Conservation (phyloP, 1,284 basidiomycete genomes). For the Leccinum solheimii region DNA sequence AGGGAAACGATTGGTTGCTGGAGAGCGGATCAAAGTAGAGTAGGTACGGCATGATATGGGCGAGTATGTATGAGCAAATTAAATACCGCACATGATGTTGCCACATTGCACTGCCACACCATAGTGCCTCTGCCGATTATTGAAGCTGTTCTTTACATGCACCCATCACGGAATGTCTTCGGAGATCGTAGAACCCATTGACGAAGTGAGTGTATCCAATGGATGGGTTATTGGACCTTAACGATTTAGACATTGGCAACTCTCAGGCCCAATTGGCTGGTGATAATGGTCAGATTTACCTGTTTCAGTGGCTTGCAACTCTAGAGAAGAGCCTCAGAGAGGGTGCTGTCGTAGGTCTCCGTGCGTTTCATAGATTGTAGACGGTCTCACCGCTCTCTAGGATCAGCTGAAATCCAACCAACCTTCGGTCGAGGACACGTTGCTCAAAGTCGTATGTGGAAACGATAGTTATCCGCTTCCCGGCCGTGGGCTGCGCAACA, state of each 20-base stretch:
- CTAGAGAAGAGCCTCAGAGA: conserved; percentile 61
- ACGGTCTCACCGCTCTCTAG: conserved; percentile 38
- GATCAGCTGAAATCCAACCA: conserved; percentile 66
- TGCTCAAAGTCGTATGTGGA: conserved; percentile 65
- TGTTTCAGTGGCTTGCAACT: conserved; percentile 79
- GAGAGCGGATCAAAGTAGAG: conserved; percentile 21
- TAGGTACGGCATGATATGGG: conserved; percentile 11
- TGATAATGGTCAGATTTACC: conserved; percentile 78
- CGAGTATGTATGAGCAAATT: not conserved
- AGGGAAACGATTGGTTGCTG: conserved; percentile 26
- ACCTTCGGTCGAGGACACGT: conserved; percentile 55
- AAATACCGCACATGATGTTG: not conserved
- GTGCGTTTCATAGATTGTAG: not conserved
- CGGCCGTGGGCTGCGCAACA: conserved; percentile 81
- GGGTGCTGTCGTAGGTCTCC: conserved; percentile 47
- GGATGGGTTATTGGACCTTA: not conserved
- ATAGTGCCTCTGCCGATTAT: not conserved
- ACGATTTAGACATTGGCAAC: conserved; percentile 16
- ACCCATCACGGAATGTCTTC: conserved; percentile 25
- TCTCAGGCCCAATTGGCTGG: conserved; percentile 63
- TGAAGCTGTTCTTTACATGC: not conserved
- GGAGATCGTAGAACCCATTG: conserved; percentile 32
- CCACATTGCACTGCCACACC: conserved; percentile 25
- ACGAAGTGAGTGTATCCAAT: conserved; percentile 30
- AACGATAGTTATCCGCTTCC: conserved; percentile 70